These are phyloP conservation scores for Wickerhamiella parazyma DNA, from an alignment of 805 yeast species.

Conservation along the genomic window DNA sequence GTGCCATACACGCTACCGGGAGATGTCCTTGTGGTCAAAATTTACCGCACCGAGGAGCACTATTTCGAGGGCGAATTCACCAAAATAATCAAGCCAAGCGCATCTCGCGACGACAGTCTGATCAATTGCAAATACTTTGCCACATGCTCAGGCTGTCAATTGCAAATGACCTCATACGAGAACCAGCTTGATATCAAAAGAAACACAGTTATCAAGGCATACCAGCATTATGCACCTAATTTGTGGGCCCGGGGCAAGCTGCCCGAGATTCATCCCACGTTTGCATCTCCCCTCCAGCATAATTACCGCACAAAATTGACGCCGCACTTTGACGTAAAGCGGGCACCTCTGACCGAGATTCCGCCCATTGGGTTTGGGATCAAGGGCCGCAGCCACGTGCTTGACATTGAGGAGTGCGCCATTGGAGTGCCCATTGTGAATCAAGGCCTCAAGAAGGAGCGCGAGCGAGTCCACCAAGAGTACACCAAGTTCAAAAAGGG, in stretches of 20 bases:
- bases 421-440: conserved; percentile 77
- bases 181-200: conserved; percentile 62
- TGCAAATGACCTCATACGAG: conserved; percentile 61
- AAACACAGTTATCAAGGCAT: conserved; percentile 69
- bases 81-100: conserved; percentile 33
- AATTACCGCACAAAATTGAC: conserved; percentile 85
- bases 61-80: conserved; percentile 67
- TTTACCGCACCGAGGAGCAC: conserved; percentile 64
- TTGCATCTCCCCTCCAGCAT: conserved; percentile 63
- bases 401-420: conserved; percentile 89
- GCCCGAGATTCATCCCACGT: conserved; percentile 52
- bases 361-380: conserved; percentile 86
- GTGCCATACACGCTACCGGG: conserved; percentile 87
- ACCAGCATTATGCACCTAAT: conserved; percentile 47
- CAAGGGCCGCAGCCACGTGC: conserved; percentile 51
- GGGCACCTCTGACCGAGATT: conserved; percentile 27
- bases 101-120: conserved; percentile 41
- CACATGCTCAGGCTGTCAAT: conserved; percentile 89
- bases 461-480: conserved; percentile 39
- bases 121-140: conserved; percentile 78
- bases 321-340: conserved; percentile 75
- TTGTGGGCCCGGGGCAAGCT: conserved; percentile 23
- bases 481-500: conserved; percentile 51
- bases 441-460: conserved; percentile 56
- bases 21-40: conserved; percentile 54